These are phyloP conservation scores for Lycium barbarum DNA, from an alignment of 257 asterid species.

Conservation along the genomic window DNA sequence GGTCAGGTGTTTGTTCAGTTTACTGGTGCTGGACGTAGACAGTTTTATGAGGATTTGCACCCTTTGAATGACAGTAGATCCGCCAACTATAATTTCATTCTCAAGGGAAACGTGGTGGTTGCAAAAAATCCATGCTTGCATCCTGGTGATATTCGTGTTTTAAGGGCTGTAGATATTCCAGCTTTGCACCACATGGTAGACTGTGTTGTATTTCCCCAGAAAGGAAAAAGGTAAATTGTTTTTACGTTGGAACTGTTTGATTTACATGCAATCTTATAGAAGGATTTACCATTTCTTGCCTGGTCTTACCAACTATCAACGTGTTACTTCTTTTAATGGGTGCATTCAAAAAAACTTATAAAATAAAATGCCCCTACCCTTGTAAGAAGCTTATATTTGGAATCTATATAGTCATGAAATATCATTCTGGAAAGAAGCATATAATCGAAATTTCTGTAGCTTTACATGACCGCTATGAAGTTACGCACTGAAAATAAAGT, in stretches of 20 bases:
- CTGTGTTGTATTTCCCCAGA: conserved; percentile 83
- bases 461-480: neutral
- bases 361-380: neutral
- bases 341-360: neutral
- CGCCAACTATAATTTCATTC: conserved; percentile 31
- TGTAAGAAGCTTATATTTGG: neutral
- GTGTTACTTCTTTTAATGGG: neutral
- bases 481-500: neutral
- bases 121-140: conserved; percentile 96
- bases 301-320: neutral
- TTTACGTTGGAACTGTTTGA: neutral
- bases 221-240: conserved; percentile 68
- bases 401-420: neutral
- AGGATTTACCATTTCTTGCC: neutral
- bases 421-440: neutral
- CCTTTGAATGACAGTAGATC: conserved; percentile 33
- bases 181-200: conserved; percentile 85
- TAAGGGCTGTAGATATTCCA: conserved; percentile 64
- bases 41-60: conserved; percentile 41
- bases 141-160: conserved; percentile 92
- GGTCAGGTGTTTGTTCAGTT: conserved; percentile 85
- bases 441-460: neutral
- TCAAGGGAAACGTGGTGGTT: conserved; percentile 66
- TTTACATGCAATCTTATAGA: neutral
- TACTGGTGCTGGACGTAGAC: conserved; percentile 52